These are phyloP conservation scores for Solanum arcanum DNA, from an alignment of 257 asterid genomes.

Conservation along the genomic window DNA sequence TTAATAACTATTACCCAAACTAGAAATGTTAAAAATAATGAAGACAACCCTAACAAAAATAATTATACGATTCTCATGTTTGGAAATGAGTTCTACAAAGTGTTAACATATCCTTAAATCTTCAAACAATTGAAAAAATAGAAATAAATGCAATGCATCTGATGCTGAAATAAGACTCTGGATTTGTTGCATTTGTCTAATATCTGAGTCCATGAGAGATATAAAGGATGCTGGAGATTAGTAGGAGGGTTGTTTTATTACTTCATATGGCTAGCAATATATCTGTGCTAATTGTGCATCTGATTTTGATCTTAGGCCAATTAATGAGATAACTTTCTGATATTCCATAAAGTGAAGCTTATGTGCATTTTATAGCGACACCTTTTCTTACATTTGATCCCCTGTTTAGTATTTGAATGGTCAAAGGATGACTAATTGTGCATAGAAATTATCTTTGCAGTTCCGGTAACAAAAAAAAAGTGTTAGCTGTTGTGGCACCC, in stretches of 20 bases:
- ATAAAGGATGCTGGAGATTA: neutral
- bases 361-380: neutral
- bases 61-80: neutral
- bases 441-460: neutral
- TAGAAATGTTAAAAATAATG: neutral
- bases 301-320: neutral
- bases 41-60: neutral
- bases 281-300: neutral
- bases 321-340: neutral
- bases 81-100: neutral
- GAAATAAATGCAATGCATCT: neutral
- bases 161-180: neutral
- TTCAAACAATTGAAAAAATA: neutral
- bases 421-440: neutral
- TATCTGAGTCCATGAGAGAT: too few relatives aligned
- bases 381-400: neutral
- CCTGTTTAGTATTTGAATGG: neutral
- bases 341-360: neutral
- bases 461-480: neutral
- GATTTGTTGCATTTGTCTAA: neutral
- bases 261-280: neutral
- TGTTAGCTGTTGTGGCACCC: too few relatives aligned
- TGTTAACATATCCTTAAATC: neutral
- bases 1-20: neutral
- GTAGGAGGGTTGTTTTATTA: neutral